These are phyloP conservation scores for Oryza rufipogon DNA, from an alignment of 176 grass and related monocot genomes.

Conservation along the genomic window DNA sequence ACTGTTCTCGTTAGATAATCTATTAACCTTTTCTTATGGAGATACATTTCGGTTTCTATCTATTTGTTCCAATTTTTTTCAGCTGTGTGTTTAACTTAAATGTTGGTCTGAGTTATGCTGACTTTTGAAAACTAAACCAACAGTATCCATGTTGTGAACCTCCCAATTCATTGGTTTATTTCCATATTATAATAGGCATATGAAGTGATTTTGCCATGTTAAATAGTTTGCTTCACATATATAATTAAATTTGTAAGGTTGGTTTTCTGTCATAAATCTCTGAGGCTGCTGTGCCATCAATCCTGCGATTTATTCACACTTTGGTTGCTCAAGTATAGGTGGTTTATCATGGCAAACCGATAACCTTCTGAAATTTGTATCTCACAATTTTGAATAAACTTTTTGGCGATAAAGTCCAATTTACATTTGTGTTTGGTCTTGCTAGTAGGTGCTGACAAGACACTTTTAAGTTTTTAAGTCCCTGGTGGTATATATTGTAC, in stretches of 20 bases:
- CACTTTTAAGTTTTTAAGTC: not conserved
- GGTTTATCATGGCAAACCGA: not conserved
- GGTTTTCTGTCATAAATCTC: not conserved
- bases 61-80: not conserved
- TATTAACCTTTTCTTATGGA: not conserved
- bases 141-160: not conserved
- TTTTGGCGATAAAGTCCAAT: not conserved
- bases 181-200: slow-evolving; percentile 4
- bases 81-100: slow-evolving; percentile 9
- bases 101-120: not conserved
- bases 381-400: not conserved
- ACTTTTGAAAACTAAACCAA: not conserved
- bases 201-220: not conserved
- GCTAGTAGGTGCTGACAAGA: slow-evolving; percentile 9
- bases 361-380: slow-evolving; percentile 12
- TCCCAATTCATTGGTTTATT: not conserved
- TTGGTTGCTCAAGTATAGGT: not conserved
- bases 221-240: not conserved
- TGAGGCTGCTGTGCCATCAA: not conserved
- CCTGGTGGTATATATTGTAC: not conserved
- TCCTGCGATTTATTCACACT: not conserved
- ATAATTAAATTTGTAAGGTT: not conserved
- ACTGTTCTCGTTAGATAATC: not conserved
- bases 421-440: not conserved
- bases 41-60: not conserved